These are phyloP conservation scores for Salvia rosmarinus DNA, from an alignment of 257 asterid genomes.

Conservation along the genomic window DNA sequence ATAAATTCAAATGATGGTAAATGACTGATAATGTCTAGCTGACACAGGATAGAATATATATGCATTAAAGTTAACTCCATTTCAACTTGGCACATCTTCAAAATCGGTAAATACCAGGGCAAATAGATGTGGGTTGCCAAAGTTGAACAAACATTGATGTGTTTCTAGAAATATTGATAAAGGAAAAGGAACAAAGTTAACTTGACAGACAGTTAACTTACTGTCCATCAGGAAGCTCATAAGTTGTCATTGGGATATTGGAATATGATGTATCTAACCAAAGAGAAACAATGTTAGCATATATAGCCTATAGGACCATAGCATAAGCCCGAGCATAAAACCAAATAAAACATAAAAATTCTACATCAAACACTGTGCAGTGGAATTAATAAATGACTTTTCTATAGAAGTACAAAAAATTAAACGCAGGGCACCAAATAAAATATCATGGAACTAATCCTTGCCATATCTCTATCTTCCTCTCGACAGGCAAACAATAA, in stretches of 20 bases:
- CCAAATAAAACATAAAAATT: not conserved
- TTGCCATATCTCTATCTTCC: not conserved
- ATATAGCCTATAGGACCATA: not conserved
- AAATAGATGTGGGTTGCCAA: conserved; percentile 8
- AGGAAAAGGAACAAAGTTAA: not conserved
- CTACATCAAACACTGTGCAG: not conserved
- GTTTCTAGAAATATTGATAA: conserved; percentile 11
- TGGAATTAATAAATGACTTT: not conserved
- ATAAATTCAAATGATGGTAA: not conserved
- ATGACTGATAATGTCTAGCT: conserved; percentile 15
- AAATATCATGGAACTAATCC: conserved; percentile 11
- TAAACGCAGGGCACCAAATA: conserved; percentile 19
- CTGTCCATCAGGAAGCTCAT: conserved; percentile 99
- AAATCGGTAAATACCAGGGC: not conserved
- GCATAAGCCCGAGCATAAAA: conserved; percentile 13
- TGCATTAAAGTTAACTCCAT: not conserved
- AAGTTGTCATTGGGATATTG: conserved; percentile 93
- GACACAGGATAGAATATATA: conserved; percentile 1
- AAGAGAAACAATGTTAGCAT: conserved; percentile 37
- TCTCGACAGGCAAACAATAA: conserved; percentile 22
- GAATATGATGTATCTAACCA: conserved; percentile 89
- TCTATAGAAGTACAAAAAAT: not conserved
- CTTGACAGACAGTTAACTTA: conserved; percentile 49
- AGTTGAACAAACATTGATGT: conserved; percentile 8
- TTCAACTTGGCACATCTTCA: conserved; percentile 16